Evolutionary conservation across 495 filamentous ascomycete species (phyloP).

Genomic region (Lepraria neglecta): DNA sequence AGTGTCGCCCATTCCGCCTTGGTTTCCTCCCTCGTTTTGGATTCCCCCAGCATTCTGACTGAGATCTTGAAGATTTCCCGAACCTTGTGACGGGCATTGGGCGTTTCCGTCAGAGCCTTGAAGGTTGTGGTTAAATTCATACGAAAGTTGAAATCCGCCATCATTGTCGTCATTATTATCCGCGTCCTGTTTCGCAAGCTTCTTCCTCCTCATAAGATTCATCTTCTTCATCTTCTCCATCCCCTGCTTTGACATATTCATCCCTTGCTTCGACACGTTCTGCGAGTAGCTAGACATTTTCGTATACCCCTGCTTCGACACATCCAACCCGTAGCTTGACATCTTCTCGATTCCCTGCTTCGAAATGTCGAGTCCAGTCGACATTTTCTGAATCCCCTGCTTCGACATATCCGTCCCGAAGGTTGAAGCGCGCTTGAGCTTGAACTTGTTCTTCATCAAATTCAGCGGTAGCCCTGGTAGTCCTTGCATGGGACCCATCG

Average conservation of each 20-base stretch:
- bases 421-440: slow-evolving; percentile 4
- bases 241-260: slow-evolving; percentile 8
- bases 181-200: not conserved
- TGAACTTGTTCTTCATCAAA: not conserved
- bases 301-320: slow-evolving; percentile 8
- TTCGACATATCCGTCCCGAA: not conserved
- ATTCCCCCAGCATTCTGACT: no score
- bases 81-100: no score
- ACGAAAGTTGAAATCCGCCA: no score
- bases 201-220: slow-evolving; percentile 1
- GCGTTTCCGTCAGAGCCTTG: not conserved
- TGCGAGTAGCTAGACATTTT: not conserved
- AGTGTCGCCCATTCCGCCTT: not conserved
- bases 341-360: slow-evolving; percentile 13
- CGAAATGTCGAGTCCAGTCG: not conserved
- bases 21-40: not conserved
- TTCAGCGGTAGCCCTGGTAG: not conserved
- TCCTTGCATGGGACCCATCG: not conserved
- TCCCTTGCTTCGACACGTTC: slow-evolving; percentile 7
- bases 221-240: slow-evolving; percentile 5
- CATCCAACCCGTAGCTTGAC: not conserved
- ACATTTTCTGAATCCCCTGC: not conserved
- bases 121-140: not conserved
- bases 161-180: not conserved
- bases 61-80: no score